Evolutionary conservation across 768 basidiomycete species (phyloP).

Genomic region (Suillus variegatus): DNA sequence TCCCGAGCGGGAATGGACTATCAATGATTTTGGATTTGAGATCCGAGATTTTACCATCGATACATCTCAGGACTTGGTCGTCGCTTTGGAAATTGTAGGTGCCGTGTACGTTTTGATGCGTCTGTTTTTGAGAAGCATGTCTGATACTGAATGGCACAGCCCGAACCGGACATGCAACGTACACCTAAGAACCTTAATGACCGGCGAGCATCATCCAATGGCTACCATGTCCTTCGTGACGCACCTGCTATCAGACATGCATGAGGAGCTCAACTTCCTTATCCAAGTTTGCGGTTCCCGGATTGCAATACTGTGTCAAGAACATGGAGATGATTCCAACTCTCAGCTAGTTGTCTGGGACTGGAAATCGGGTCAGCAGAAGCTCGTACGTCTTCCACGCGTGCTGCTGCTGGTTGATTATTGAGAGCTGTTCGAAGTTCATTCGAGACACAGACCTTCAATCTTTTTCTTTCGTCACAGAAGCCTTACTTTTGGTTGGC

Average conservation of each 20-base stretch:
- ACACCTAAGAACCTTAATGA: constrained; percentile 30
- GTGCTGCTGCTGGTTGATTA: background rate
- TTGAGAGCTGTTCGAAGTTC: constrained; percentile 15
- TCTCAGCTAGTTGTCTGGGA: constrained; percentile 33
- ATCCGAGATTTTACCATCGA: constrained; percentile 40
- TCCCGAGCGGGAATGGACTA: constrained; percentile 26
- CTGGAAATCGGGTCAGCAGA: constrained; percentile 31
- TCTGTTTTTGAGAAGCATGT: background rate
- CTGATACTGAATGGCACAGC: constrained; percentile 16
- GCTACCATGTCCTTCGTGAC: constrained; percentile 18
- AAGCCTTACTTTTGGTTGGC: constrained; percentile 27
- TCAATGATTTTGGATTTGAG: constrained; percentile 24
- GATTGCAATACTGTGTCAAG: constrained; percentile 30
- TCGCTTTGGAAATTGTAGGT: constrained; percentile 27
- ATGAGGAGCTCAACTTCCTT: constrained; percentile 19
- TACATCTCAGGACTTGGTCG: constrained; percentile 36
- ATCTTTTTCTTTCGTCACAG: constrained; percentile 37
- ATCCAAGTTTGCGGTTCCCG: constrained; percentile 34
- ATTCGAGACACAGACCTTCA: constrained; percentile 23
- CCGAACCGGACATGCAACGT: constrained; percentile 21
- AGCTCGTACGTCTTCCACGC: constrained; percentile 27
- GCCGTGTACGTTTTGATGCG: constrained; percentile 18
- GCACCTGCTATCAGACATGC: constrained; percentile 9
- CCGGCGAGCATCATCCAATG: constrained; percentile 30
- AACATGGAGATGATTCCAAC: constrained; percentile 10